Base-by-base conservation (phyloP, 73 alveolate species). In the Blepharisma japonicum region DNA sequence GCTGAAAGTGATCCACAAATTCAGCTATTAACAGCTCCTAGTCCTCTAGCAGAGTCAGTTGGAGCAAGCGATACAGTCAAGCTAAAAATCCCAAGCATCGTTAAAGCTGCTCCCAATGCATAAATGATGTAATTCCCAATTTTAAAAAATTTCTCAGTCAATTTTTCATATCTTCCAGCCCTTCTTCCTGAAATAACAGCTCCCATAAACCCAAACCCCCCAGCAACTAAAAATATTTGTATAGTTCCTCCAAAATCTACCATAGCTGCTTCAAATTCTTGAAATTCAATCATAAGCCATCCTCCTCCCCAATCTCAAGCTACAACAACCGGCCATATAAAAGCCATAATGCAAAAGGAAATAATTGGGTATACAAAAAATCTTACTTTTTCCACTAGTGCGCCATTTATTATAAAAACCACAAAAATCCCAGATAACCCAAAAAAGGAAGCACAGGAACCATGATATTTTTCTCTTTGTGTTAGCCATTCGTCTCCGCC, bases 161-260 rank as follows among this genome's bases (percentile, higher is more conserved):
- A 2, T 25, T 14, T 61, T 20, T 39, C 74, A 25, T 14, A 61
- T 25, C 48, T 14, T 20, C 74, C 74, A 61, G 39, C 18, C 23
- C 74, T 61, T 61, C 74, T 61, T 61, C 74, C 74, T 18, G 74
- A 14, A 9, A 61, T 20, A 9, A 61, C 74, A 61, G 74, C 74
- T 61, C 74, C 74, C 14, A 25, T 39, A 61, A 61, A 4, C 14
- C 47, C 74, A 25, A 61, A 14, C 0, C 47, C 74, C 0, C 74
- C 74, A 9, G 74, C 74, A 2, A 61, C 14, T 14, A 39, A 14
- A 25, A 14, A 61, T 14, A 61, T 39, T 32, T 32, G 42, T 14
- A 61, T 39, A 25, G 74, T 39, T 18, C 50, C 14, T 5, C 74
- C 74, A 20, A 20, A 9, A 14, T 61, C 74, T 14, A 61, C 23